Base-by-base conservation (phyloP, 2,329 filamentous ascomycete genomes). In the Phyllachora maydis region DNA sequence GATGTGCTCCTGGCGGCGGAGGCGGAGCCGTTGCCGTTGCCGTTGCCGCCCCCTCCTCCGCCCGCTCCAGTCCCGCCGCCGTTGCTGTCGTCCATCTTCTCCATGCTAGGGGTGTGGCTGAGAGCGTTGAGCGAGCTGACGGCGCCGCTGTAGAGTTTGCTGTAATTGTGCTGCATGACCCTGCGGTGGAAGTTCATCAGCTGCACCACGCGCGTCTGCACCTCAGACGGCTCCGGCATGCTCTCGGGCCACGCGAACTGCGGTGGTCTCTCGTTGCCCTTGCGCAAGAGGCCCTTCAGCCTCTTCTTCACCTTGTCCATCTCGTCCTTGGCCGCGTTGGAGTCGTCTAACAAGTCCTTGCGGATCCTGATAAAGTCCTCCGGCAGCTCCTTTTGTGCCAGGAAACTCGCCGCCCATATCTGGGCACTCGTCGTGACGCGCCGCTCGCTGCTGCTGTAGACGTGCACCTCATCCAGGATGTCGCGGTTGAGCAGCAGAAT, bases 291-390 rank as follows among this genome's bases (percentile, higher is more conserved):
- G 1, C 79, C 73, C 52, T 98, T 98, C 14, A 98, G 63, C 66
- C 91, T 93, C 65, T 98, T 98, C 61, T 98, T 98, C 26, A 98
- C 88, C 49, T 92, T 93, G 50, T 98, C 90, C 77, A 93, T 98
- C 40, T 92, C 82, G 43, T 98, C 88, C 46, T 98, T 98, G 28
- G 88, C 88, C 4, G 88, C 88, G 45, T 98, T 98, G 0, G 83
- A 95, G 43, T 98, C 88, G 43, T 98, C 88, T 3, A 98, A 55
- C 5, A 98, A 61, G 47, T 95, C 83, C 43, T 98, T 98, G 25
- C 88, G 72, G 27, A 95, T 73, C 16, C 70, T 75, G 32, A 98
- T 91, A 33, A 79, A 81, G 37, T 91, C 78, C 13, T 79, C 67
- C 0, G 76, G 67, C 10, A 93, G 57, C 26, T 93, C 77, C 43